phyloP scores from a whole-genome alignment of 768 basidiomycete genomes.

The Xerocomellus intermedius region DNA sequence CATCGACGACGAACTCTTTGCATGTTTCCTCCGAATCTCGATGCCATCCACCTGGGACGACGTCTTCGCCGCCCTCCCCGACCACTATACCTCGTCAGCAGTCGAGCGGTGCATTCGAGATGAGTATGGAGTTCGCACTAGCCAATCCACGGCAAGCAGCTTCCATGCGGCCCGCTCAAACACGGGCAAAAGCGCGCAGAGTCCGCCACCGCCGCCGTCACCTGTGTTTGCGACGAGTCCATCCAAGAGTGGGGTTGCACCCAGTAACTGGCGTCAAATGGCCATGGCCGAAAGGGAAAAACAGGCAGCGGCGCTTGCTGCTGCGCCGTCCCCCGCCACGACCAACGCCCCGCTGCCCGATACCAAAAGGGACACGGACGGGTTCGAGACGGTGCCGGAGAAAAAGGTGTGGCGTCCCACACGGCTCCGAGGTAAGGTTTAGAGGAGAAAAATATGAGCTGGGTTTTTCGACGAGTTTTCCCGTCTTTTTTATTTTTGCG shows the following conservation, averaged over 20 bases:
- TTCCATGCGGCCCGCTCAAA: no score
- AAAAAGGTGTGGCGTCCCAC: constrained; percentile 27
- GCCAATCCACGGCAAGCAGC: no score
- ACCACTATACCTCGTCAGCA: no score
- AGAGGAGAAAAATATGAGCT: no score
- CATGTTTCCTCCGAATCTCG: no score
- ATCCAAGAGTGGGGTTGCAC: constrained; percentile 37
- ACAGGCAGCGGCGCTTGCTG: not conserved
- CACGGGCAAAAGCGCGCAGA: constrained; percentile 33
- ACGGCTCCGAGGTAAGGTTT: constrained; percentile 10
- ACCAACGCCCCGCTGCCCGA: constrained; percentile 37
- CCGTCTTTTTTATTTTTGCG: no score
- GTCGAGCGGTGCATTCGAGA: no score
- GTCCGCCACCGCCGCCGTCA: constrained; percentile 50
- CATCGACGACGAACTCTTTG: no score
- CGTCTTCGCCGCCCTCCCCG: no score
- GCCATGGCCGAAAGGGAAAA: constrained; percentile 6
- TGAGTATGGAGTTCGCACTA: no score
- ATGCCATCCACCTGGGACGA: no score
- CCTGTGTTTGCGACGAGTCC: constrained; percentile 27
- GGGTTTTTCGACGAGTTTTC: no score
- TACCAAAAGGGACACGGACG: constrained; percentile 58
- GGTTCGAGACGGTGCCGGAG: constrained; percentile 60
- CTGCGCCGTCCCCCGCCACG: constrained; percentile 10
- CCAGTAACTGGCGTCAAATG: constrained; percentile 58